Percentiles rank a stretch among this genome's conserved stretches.
phyloP scores from a whole-genome alignment of 2,329 filamentous ascomycete genomes.

The Dothideomycetes sp. region DNA sequence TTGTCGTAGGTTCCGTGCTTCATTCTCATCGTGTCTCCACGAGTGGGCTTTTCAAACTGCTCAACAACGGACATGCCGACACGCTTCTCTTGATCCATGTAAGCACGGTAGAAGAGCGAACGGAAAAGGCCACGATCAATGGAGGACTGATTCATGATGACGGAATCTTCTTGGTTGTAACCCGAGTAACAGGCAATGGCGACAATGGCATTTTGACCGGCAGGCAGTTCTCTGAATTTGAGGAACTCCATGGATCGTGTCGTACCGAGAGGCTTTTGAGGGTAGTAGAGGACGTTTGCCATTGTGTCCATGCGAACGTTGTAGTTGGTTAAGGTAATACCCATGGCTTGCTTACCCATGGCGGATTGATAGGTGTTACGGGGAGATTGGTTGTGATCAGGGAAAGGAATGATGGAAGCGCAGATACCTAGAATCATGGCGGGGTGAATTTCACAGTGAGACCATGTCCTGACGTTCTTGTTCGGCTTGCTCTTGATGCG shows the following conservation, averaged over 20 bases:
- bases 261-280: conserved; percentile 91
- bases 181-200: conserved; percentile 96
- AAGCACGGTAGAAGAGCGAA: conserved; percentile 94
- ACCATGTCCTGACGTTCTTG: conserved; percentile 81
- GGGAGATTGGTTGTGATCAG: conserved; percentile 95
- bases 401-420: conserved; percentile 98
- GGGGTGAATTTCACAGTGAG: conserved; percentile 97
- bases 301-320: conserved; percentile 97
- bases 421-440: conserved; percentile 99
- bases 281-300: conserved; percentile 98
- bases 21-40: conserved; percentile 77
- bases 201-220: conserved; percentile 96
- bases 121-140: conserved; percentile 96
- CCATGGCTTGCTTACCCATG: conserved; percentile 99
- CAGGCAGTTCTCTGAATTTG: conserved; percentile 93
- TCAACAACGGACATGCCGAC: conserved; percentile 90
- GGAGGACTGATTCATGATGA: conserved; percentile 99
- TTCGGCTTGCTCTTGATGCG: conserved; percentile 84
- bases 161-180: conserved; percentile 99
- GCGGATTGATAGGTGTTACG: conserved; percentile 99
- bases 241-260: conserved; percentile 98
- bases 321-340: conserved; percentile 96
- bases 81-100: conserved; percentile 94
- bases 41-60: conserved; percentile 88
- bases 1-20: conserved; percentile 69